Evolutionary conservation across 2,329 filamentous ascomycete genomes (phyloP).

Genomic region (Colletotrichum sp.): DNA sequence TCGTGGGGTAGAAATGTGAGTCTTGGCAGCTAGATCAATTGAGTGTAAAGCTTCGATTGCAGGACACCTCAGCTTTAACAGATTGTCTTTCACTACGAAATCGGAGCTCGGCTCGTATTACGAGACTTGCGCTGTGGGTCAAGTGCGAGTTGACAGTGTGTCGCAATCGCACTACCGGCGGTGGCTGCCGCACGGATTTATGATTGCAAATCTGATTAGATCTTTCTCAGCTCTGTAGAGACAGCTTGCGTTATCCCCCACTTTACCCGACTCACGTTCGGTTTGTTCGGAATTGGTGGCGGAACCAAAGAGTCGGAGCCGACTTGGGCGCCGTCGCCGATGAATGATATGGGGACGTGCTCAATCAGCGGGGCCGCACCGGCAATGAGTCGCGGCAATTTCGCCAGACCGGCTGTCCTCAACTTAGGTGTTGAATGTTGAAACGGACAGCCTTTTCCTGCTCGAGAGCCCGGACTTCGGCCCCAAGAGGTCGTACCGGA

Average conservation of each 20-base stretch:
- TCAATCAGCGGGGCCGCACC: neutral
- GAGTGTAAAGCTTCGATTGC: neutral
- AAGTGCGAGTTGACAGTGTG: neutral
- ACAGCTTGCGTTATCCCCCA: neutral
- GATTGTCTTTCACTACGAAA: neutral
- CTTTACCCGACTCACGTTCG: neutral
- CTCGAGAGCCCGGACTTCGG: neutral
- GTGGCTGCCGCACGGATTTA: neutral
- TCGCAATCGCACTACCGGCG: neutral
- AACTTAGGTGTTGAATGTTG: neutral
- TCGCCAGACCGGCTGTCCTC: rapidly evolving
- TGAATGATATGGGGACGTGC: neutral
- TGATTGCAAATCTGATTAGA: neutral
- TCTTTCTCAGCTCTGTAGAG: neutral
- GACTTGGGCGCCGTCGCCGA: neutral
- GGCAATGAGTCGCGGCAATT: neutral
- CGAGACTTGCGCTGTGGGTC: neutral
- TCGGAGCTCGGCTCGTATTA: neutral
- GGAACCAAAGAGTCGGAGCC: neutral
- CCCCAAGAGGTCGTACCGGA: neutral
- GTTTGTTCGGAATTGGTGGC: neutral
- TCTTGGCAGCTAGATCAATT: neutral
- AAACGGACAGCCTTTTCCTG: neutral
- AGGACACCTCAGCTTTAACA: neutral
- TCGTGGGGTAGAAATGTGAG: neutral